Evolutionary conservation across 192 early-diverging fungal genomes (phyloP).

Genomic region (Coemansia sp.): DNA sequence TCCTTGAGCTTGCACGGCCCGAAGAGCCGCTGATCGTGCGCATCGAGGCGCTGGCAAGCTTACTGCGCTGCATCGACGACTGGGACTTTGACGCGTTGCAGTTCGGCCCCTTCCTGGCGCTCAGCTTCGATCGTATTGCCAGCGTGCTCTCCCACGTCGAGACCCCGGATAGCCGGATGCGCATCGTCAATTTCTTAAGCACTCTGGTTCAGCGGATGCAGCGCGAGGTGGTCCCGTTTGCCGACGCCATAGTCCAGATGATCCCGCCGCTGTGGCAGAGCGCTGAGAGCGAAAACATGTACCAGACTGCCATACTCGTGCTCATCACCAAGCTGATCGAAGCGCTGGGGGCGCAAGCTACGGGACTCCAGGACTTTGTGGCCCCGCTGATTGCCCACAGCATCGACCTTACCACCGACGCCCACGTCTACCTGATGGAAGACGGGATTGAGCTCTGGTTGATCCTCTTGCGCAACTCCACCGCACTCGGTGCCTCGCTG

Average conservation of each 20-base stretch:
- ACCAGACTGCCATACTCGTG: conserved; percentile 73
- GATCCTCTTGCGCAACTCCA: conserved; percentile 70
- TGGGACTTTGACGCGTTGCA: conserved; percentile 78
- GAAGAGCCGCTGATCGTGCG: conserved; percentile 81
- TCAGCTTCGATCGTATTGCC: conserved; percentile 59
- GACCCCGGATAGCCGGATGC: conserved; percentile 75
- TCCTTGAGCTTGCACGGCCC: conserved; percentile 66
- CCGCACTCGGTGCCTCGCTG: conserved; percentile 56
- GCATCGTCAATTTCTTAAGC: conserved; percentile 70
- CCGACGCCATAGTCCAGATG: conserved; percentile 67
- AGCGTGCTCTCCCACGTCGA: conserved; percentile 63
- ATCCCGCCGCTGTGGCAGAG: conserved; percentile 80
- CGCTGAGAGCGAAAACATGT: conserved; percentile 72
- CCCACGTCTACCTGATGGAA: conserved; percentile 81
- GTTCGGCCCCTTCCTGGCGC: conserved; percentile 69
- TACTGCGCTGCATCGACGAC: conserved; percentile 74
- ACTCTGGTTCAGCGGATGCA: conserved; percentile 78
- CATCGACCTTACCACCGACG: conserved; percentile 61
- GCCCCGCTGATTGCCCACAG: conserved; percentile 75
- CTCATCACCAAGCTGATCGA: conserved; percentile 76
- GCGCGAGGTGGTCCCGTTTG: conserved; percentile 70
- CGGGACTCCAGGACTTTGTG: conserved; percentile 69
- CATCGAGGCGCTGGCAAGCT: conserved; percentile 67
- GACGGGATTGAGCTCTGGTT: conserved; percentile 92
- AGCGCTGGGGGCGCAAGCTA: conserved; percentile 69